Conservation (phyloP, 2,329 filamentous ascomycete genomes). For the Ophioceras dolichostomum region DNA sequence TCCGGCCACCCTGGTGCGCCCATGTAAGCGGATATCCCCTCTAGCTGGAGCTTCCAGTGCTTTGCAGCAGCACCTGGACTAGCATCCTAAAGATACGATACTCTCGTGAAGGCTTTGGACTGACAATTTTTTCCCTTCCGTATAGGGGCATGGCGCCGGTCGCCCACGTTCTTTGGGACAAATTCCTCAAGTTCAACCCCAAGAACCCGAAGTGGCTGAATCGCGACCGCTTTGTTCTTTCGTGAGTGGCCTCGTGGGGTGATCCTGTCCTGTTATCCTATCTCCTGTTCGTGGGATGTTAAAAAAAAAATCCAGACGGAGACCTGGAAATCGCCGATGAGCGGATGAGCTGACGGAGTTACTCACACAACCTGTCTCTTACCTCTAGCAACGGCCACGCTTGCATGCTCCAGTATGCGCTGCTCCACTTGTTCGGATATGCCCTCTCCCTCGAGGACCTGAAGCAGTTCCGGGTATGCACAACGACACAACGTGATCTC, state of each 20-base stretch:
- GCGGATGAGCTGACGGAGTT: too few species aligned
- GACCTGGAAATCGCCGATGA: neutral
- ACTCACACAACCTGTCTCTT: neutral
- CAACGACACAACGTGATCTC: too few species aligned
- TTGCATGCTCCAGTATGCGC: constrained; percentile 98
- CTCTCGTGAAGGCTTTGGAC: too few species aligned
- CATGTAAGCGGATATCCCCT: constrained; percentile 51
- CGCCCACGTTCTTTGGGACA: constrained; percentile 95
- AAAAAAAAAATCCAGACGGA: too few species aligned
- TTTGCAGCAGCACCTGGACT: too few species aligned
- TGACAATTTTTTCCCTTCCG: neutral
- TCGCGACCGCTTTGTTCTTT: constrained; percentile 97
- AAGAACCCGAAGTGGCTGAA: constrained; percentile 97
- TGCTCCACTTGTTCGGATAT: constrained; percentile 95
- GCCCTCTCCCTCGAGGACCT: constrained; percentile 76
- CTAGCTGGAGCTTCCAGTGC: too few species aligned
- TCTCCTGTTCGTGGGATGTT: too few species aligned
- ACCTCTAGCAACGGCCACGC: constrained; percentile 79
- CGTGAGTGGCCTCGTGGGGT: constrained; percentile 50
- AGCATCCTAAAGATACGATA: too few species aligned
- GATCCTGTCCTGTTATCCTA: too few species aligned
- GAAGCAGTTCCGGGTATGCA: constrained; percentile 87
- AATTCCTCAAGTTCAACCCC: constrained; percentile 99
- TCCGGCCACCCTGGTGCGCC: constrained; percentile 97
- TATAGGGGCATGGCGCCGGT: constrained; percentile 74